Conservation (phyloP, 176 grass and related monocot genomes). For the Musa schizocarpa region DNA sequence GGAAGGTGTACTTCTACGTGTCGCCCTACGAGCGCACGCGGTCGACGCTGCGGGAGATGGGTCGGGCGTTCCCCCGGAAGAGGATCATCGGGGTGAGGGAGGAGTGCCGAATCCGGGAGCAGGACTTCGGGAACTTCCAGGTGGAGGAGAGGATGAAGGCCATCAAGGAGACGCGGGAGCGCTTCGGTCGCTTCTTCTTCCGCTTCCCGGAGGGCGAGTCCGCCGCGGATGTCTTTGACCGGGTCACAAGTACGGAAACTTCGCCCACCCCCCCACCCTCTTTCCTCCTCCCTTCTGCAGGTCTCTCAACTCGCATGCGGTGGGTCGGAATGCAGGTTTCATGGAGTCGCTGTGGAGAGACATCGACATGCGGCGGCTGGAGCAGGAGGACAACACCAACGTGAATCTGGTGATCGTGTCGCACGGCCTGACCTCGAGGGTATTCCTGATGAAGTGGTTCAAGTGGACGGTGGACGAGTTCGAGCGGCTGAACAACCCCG, state of each 20-base stretch:
- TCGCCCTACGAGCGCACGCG: conserved; percentile 89
- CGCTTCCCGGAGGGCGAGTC: conserved; percentile 95
- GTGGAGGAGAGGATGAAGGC: conserved; percentile 80
- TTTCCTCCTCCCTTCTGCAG: background rate
- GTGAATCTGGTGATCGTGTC: conserved; percentile 85
- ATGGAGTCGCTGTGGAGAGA: conserved; percentile 92
- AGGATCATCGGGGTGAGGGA: conserved; percentile 83
- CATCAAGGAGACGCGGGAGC: conserved; percentile 70
- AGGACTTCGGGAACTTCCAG: conserved; percentile 99
- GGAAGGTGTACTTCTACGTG: conserved; percentile 97
- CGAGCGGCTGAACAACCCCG: conserved; percentile 78
- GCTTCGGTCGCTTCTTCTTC: conserved; percentile 95
- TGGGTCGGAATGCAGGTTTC: conserved; percentile 38
- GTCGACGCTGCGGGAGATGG: conserved; percentile 73
- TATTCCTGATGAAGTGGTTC: conserved; percentile 99
- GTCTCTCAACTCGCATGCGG: background rate
- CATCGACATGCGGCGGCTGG: conserved; percentile 79
- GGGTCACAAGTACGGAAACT: conserved; percentile 49
- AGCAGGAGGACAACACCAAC: conserved; percentile 43
- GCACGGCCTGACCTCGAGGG: conserved; percentile 73
- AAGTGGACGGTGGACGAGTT: conserved; percentile 98
- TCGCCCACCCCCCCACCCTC: no score
- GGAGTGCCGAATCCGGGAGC: conserved; percentile 92
- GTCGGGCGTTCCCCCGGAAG: conserved; percentile 49
- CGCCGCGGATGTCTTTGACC: conserved; percentile 94